Conservation (phyloP, 768 basidiomycete species). For the Macrolepiota dolichaula region DNA sequence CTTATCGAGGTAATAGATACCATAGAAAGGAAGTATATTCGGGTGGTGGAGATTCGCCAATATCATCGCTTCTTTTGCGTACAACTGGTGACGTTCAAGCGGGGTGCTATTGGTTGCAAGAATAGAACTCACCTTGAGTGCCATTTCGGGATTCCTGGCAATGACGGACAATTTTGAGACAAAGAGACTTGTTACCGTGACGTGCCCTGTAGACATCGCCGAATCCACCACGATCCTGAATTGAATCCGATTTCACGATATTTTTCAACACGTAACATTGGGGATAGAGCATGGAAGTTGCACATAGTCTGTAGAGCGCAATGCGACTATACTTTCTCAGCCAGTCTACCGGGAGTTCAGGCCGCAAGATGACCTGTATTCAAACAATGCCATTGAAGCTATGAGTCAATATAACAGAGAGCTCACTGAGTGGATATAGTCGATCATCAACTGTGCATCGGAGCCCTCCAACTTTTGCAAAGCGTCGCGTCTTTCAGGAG, state of each 20-base stretch:
- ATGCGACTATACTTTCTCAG: background rate
- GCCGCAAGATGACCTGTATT: background rate
- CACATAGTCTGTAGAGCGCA: no score
- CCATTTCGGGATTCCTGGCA: no score
- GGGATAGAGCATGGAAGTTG: no score
- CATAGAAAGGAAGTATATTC: conserved; percentile 10
- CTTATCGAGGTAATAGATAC: conserved; percentile 4
- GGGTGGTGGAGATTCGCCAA: conserved; percentile 6
- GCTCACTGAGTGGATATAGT: conserved; percentile 3
- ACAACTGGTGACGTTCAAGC: background rate
- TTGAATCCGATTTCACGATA: no score
- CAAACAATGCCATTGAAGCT: background rate
- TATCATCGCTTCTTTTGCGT: conserved; percentile 5
- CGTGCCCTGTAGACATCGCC: background rate
- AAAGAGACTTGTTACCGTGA: no score
- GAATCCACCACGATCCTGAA: background rate
- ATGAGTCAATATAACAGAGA: background rate
- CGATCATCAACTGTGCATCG: background rate
- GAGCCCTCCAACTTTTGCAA: background rate
- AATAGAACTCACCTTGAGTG: no score
- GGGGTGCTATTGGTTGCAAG: no score
- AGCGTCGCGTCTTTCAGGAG: background rate
- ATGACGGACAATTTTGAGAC: no score
- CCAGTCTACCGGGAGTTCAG: background rate
- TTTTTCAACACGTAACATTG: no score